Percentiles rank a stretch among this genome's conserved stretches.
Evolutionary conservation across 2,329 filamentous ascomycete genomes (phyloP).

Genomic region (Aspergillus arachidicola): DNA sequence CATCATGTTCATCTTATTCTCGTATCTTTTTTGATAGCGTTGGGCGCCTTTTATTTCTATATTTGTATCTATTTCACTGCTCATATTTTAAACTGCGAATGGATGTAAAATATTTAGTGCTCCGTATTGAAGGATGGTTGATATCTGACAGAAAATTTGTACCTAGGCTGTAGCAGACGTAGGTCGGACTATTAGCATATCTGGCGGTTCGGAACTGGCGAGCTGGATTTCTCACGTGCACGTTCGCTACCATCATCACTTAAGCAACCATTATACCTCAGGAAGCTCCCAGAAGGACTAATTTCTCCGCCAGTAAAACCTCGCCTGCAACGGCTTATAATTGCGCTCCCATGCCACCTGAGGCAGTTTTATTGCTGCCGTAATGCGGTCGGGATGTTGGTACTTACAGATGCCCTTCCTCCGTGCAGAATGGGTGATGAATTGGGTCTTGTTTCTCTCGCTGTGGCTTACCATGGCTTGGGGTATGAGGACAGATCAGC

Average conservation of each 20-base stretch:
- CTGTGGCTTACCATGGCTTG: slow-evolving; percentile 38
- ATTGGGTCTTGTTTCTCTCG: slow-evolving; percentile 37
- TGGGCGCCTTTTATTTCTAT: neutral
- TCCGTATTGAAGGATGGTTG: neutral
- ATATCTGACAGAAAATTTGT: neutral
- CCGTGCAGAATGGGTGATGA: slow-evolving; percentile 35
- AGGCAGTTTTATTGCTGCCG: slow-evolving; percentile 29
- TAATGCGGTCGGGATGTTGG: slow-evolving; percentile 47
- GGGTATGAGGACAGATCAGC: slow-evolving; percentile 39
- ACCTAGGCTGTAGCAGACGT: neutral
- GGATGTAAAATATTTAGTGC: neutral
- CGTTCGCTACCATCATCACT: slow-evolving; percentile 8
- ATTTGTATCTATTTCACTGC: neutral
- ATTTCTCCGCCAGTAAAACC: slow-evolving; percentile 32
- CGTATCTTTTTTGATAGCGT: neutral
- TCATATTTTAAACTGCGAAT: neutral
- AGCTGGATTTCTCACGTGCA: slow-evolving; percentile 20
- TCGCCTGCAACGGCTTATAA: slow-evolving; percentile 23
- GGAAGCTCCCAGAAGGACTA: slow-evolving; percentile 10
- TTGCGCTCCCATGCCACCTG: slow-evolving; percentile 28
- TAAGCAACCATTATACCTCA: slow-evolving; percentile 7
- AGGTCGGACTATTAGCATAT: slow-evolving; percentile 26
- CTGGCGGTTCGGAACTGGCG: slow-evolving; percentile 27
- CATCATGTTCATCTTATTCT: neutral
- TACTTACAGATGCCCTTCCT: slow-evolving; percentile 39